Evolutionary conservation across 2,329 filamentous ascomycete species (phyloP), one percentile per base, ranked within the genome.

Genomic region (Cercospora brassicicola): DNA sequence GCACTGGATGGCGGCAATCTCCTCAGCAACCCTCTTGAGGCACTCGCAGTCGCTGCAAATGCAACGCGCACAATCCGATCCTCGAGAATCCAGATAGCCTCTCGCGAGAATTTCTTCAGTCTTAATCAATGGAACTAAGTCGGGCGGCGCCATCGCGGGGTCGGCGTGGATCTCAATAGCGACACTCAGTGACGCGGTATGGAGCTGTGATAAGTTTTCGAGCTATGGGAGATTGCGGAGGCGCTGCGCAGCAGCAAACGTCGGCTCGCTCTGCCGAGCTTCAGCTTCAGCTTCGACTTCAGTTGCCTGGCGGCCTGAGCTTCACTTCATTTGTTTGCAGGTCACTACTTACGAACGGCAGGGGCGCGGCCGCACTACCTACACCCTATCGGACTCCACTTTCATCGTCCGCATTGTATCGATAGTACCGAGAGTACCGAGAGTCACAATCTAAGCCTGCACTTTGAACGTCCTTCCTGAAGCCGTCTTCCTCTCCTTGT

Each of bases 401-500:
- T 28, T 2, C 4, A 2, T 23, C 4, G 18, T 8, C 48, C 20
- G 48, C 33, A 15, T 23, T 11, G 1, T 20, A 20, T 20, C 18
- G 2, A 20, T n/a, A n/a, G n/a, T n/a, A n/a, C n/a, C n/a, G n/a
- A n/a, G n/a, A n/a, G n/a, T n/a, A n/a, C n/a, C n/a, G n/a, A n/a
- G n/a, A n/a, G n/a, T n/a, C 30, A n/a, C 30, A 10, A n/a, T 59
- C 15, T 66, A 79, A 59, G 71, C 84, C 73, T 89, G 87, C 23
- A 89, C 87, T 74, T 86, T 85, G 88, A 99, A 99, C 53, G 94
- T 96, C 76, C 95, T 89, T 72, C 95, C 95, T 79, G 93, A 98
- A 57, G 96, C 95, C 66, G 95, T 99, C 89, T 99, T 99, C 77
- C 92, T 90, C 83, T 99, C 96, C 83, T 94, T 94, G 82, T 98